phyloP scores from a whole-genome alignment of 352 stramenopile species.

The Phytophthora idaei region DNA sequence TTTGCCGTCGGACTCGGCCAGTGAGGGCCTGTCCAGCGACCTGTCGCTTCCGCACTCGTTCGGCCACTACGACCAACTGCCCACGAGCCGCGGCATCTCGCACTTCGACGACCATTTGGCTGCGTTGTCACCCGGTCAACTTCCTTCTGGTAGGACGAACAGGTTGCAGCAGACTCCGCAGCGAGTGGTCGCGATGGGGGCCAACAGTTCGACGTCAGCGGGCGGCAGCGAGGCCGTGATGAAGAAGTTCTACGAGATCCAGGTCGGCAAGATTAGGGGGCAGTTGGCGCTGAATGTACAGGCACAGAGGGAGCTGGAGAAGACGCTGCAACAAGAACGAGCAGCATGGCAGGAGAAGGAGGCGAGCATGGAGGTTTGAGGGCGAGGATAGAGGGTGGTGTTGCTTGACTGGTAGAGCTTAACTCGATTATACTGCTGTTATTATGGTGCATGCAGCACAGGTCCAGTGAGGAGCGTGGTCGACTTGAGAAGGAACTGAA shows the following conservation, averaged over 20 bases:
- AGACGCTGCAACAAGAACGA: conserved; percentile 53
- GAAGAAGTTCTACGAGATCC: conserved; percentile 84
- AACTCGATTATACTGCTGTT: conserved; percentile 3
- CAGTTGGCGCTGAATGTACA: conserved; percentile 59
- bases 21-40: conserved; percentile 73
- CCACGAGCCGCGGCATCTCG: conserved; percentile 34
- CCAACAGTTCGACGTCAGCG: neutral
- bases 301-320: conserved; percentile 55
- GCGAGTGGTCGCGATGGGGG: neutral
- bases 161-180: conserved; percentile 20
- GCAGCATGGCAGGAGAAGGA: conserved; percentile 31
- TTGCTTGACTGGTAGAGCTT: neutral
- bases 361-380: conserved; percentile 32
- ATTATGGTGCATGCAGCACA: conserved; percentile 6
- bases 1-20: conserved; percentile 56
- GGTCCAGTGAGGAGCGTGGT: conserved; percentile 17
- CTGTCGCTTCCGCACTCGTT: conserved; percentile 75
- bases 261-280: conserved; percentile 75
- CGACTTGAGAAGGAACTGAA: conserved; percentile 34
- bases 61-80: conserved; percentile 56
- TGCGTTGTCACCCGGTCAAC: conserved; percentile 3
- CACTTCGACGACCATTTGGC: conserved; percentile 70
- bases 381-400: neutral
- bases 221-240: conserved; percentile 41
- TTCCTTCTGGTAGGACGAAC: conserved; percentile 13